Conservation (phyloP, 345 rosid genomes). For the Eucalyptus cloeziana region DNA sequence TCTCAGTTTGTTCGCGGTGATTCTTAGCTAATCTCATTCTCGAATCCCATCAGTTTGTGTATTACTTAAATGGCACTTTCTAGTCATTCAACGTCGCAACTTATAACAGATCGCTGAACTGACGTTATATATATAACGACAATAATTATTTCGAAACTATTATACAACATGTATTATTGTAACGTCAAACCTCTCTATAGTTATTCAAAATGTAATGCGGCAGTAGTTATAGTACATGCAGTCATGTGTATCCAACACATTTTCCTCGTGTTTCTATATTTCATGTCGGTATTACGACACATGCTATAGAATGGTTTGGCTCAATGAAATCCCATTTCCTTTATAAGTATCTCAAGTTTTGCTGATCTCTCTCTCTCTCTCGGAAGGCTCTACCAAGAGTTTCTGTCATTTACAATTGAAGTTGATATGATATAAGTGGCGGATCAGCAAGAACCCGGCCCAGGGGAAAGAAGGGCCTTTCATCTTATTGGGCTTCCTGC, state of each 20-base stretch:
- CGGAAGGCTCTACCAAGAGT: not conserved
- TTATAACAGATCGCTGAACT: not conserved
- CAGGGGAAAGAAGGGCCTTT: not conserved
- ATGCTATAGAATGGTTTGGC: not conserved
- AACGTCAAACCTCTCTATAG: not conserved
- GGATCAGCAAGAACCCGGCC: not conserved
- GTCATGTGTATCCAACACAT: not conserved
- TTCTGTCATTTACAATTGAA: not conserved
- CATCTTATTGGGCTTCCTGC: not conserved
- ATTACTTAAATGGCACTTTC: not conserved
- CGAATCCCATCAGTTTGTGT: not conserved
- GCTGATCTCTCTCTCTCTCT: not conserved
- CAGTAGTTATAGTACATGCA: no score
- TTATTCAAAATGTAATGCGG: not conserved
- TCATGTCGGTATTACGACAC: not conserved
- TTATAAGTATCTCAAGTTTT: not conserved
- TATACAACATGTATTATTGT: not conserved
- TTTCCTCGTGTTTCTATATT: not conserved
- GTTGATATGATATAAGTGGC: not conserved
- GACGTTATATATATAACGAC: not conserved
- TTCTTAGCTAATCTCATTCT: not conserved
- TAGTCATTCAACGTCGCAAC: not conserved
- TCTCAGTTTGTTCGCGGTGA: not conserved
- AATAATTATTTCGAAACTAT: not conserved
- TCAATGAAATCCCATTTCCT: not conserved